Base-by-base conservation (phyloP, 2,329 filamentous ascomycete species). In the Talaromyces piceae region DNA sequence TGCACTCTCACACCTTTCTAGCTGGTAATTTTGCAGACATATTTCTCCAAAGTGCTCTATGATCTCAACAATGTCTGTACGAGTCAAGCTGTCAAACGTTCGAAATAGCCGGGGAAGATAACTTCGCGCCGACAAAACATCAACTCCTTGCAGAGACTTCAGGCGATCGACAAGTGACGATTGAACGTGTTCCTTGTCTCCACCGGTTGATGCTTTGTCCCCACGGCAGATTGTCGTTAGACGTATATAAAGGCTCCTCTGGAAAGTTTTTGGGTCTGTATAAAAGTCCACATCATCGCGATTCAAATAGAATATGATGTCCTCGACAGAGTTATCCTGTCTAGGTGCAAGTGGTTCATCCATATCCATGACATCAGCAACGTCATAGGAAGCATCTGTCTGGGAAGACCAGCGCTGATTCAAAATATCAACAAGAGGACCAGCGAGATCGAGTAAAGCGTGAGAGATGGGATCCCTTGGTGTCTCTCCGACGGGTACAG, bases 1-100 rank as follows among this genome's bases (percentile, higher is more conserved):
- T 3, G 86, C 82, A 18, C 84, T 80, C 68, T 96, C 91, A 55
- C 86, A 91, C 56, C 82, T 81, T 52, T 84, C 81, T 59, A 85
- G 85, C 25, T 81, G 77, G 52, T 82, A 79, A 3, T 75, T 71
- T 45, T 70, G 66, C 3, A 83, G 63, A 39, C 78, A 70, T 26
- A 68, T 67, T 48, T 76, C 71, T 18, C 70, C 76, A 31, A 79
- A 59, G 53, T 72, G 64, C 47, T 73, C 71, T 11, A 82, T 63
- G 5, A 82, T 58, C 4, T 59, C 62, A 20, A 75, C 67, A 12
- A 73, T 63, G 46, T 73, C 71, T 26, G 60, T 53, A 39, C 65
- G 62, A 4, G 62, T 55, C 46, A 70, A 59, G 20, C 28, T 50
- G 45, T 59, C 63, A 47, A 57, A 67, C 39, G 47, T 58, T 50